Percentiles rank a stretch among this genome's conserved stretches.
Conservation (phyloP, 2,329 filamentous ascomycete genomes). For the Xylaria sp. region DNA sequence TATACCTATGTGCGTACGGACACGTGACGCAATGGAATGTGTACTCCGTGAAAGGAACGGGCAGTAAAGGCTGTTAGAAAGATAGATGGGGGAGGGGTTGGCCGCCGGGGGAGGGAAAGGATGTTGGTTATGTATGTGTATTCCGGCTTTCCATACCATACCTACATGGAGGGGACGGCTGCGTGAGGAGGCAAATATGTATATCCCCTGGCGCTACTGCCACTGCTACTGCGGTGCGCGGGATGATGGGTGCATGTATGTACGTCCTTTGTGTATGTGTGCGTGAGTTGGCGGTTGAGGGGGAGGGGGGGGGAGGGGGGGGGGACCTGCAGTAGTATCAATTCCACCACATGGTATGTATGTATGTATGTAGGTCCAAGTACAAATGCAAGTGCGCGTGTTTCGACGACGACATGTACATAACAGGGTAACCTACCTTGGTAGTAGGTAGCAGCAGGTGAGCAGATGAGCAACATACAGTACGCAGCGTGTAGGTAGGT, state of each 20-base stretch:
- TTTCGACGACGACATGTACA: constrained; percentile 7
- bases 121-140: not conserved
- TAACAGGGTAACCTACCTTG: constrained; percentile 15
- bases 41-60: no score
- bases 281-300: not conserved
- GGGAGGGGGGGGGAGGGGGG: constrained; percentile 10
- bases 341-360: not conserved
- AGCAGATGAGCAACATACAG: not conserved
- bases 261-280: not conserved
- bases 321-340: not conserved
- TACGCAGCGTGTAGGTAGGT: no score
- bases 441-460: constrained; percentile 5
- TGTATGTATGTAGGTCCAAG: no score
- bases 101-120: not conserved
- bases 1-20: no score
- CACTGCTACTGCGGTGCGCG: no score
- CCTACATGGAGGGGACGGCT: no score
- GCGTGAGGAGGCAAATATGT: not conserved
- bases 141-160: not conserved
- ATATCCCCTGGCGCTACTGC: no score
- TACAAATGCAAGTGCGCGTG: not conserved
- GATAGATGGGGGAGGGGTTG: no score
- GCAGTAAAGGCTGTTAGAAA: no score
- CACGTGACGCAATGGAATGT: no score
- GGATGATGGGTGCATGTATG: not conserved